phyloP scores from a whole-genome alignment of 139 green algal species.

The Yamagishiella unicocca region DNA sequence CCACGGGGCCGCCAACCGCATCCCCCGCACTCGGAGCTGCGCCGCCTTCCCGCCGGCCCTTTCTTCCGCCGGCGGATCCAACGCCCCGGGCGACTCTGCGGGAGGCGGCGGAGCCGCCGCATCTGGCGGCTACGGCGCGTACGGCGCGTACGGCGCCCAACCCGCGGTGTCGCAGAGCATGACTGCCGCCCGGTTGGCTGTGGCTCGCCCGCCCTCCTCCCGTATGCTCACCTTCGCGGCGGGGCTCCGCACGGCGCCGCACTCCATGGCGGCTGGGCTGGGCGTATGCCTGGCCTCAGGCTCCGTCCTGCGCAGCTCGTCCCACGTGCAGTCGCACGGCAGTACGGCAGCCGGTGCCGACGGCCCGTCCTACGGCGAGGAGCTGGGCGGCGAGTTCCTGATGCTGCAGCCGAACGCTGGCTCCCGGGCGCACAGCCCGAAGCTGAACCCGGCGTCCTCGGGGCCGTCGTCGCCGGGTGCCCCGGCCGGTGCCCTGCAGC shows the following conservation, averaged over 20 bases:
- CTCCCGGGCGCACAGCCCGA: neutral
- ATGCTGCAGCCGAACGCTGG: neutral
- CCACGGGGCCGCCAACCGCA: no score
- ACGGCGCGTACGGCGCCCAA: neutral
- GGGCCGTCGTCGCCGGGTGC: neutral
- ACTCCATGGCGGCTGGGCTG: slow-evolving; percentile 4
- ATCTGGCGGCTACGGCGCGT: no score
- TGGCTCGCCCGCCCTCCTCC: neutral
- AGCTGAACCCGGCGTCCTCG: neutral
- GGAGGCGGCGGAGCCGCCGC: no score
- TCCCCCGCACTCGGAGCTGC: no score
- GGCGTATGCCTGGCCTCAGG: neutral
- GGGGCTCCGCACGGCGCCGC: slow-evolving; percentile 5
- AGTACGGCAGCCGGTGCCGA: neutral
- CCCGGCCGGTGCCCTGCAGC: neutral
- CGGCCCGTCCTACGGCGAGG: neutral
- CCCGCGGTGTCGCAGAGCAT: slow-evolving; percentile 9
- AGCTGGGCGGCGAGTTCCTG: neutral
- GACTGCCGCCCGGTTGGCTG: neutral
- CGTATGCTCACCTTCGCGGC: slow-evolving; percentile 11
- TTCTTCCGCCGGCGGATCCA: no score
- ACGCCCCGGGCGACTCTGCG: no score
- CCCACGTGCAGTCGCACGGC: neutral
- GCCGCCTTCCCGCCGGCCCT: no score
- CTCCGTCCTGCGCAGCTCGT: neutral